Evolutionary conservation across 192 early-diverging fungal species (phyloP).

Genomic region (Lobosporangium transversale): DNA sequence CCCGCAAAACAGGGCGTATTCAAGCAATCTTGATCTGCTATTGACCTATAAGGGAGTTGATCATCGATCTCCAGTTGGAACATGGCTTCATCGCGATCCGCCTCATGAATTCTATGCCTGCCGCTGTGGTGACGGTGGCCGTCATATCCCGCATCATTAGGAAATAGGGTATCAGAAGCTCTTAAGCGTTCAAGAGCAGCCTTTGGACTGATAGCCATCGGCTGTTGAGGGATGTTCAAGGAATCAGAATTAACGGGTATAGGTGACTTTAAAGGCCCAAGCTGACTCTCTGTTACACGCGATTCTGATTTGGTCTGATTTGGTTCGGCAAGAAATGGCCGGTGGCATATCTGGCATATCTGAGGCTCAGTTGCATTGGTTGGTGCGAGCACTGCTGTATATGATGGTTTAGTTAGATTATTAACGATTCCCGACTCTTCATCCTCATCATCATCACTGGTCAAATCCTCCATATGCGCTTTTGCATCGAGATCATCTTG

Average conservation of each 20-base stretch:
- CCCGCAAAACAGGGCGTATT: background rate
- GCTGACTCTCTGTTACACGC: background rate
- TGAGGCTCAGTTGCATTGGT: background rate
- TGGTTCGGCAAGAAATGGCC: slow-evolving; percentile 11
- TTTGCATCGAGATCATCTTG: slow-evolving; percentile 6
- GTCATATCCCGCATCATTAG: slow-evolving; percentile 6
- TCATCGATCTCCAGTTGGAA: slow-evolving; percentile 50
- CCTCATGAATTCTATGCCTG: slow-evolving; percentile 4
- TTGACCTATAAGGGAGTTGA: slow-evolving; percentile 8
- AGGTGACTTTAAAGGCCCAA: background rate
- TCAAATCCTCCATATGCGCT: slow-evolving; percentile 33
- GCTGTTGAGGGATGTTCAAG: slow-evolving; percentile 1
- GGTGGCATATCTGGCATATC: slow-evolving; percentile 36
- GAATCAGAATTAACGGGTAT: background rate
- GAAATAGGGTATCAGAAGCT: background rate
- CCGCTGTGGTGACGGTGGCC: background rate
- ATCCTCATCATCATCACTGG: slow-evolving; percentile 33
- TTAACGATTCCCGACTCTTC: background rate
- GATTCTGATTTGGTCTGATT: background rate
- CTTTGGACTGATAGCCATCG: slow-evolving; percentile 1
- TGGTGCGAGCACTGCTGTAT: too few species aligned
- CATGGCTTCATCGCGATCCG: slow-evolving; percentile 46
- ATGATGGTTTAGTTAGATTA: background rate
- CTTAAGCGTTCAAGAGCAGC: slow-evolving; percentile 2
- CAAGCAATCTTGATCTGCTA: slow-evolving; percentile 12